phyloP scores from a whole-genome alignment of 257 asterid genomes.

The Ehretia macrophylla region DNA sequence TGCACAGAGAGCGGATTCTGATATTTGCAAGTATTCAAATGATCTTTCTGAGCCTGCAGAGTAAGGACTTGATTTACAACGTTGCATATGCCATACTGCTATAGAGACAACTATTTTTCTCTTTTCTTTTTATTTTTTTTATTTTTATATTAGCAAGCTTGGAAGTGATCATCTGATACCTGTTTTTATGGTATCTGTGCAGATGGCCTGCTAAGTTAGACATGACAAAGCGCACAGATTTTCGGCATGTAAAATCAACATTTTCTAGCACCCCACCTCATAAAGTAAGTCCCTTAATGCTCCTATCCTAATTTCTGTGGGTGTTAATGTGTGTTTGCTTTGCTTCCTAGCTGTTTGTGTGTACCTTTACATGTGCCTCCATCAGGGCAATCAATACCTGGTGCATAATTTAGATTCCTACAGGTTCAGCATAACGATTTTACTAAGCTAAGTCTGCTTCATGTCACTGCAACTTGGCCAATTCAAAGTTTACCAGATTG shows the following conservation, averaged over 20 bases:
- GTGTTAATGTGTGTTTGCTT: neutral
- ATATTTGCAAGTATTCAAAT: slow-evolving; percentile 69
- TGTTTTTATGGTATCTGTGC: slow-evolving; percentile 35
- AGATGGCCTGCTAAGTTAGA: slow-evolving; percentile 94
- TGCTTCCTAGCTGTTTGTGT: neutral
- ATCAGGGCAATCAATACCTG: too few relatives aligned
- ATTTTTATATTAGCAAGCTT: neutral
- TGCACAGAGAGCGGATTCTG: slow-evolving; percentile 83
- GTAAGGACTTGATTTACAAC: slow-evolving; percentile 48
- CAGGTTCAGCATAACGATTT: too few relatives aligned
- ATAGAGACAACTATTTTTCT: too few relatives aligned
- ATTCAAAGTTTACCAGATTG: too few relatives aligned
- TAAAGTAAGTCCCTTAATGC: slow-evolving; percentile 47
- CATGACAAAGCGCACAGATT: slow-evolving; percentile 90
- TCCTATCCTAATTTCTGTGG: neutral
- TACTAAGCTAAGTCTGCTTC: too few relatives aligned
- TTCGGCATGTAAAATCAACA: slow-evolving; percentile 71
- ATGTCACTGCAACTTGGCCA: too few relatives aligned
- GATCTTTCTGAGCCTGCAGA: slow-evolving; percentile 72
- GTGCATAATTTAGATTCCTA: too few relatives aligned
- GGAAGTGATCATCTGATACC: neutral
- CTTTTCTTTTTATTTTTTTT: neutral
- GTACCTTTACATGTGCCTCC: neutral
- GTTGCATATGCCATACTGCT: too few relatives aligned
- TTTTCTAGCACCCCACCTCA: slow-evolving; percentile 68